Base-by-base conservation (phyloP, 176 grass and related monocot genomes). In the Oryza glumipatula region DNA sequence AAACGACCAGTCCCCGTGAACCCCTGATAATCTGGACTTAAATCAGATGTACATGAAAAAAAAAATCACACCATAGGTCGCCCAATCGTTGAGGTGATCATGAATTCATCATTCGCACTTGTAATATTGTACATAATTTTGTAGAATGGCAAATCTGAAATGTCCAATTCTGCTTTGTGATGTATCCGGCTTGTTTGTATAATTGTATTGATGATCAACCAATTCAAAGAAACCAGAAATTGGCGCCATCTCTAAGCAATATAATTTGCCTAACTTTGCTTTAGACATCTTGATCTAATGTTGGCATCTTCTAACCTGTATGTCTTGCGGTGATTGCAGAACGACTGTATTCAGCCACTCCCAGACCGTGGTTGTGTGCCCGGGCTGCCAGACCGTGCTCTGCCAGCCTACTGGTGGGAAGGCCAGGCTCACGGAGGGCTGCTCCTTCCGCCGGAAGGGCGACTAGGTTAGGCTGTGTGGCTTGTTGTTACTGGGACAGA, bases 281-380 rank as follows among this genome's bases (percentile, higher is more conserved):
- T 22, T 21, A 61, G 26, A n/a, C 3, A 63, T 63, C 23, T 9
- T 64, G 36, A 48, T 56, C 63, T 30, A 30, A 26, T 7, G 44
- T 10, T 82, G 2, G 23, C 5, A 0, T 30, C n/a, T 41, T 51
- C 23, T 67, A 30, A 14, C 24, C 9, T 6, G 12, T 32, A 17
- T 24, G 1, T 8, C 2, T 39, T 28, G 16, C 64, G 15, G 16
- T 82, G 61, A 81, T 75, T 88, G 43, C 77, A 93, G 91, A 60
- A 93, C 91, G 0, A 93, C 91, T 65, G 81, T 93, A 14, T 93
- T 93, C 84, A 93, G 91, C 76, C 88, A 93, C 72, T 93, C 88
- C 5, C 91, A 90, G 65, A 87, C 91, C 5, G 91, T 93, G 21
- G 91, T 93, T 17, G 84, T 93, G 51, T 90, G 91, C 17, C 75